phyloP scores from a whole-genome alignment of 495 filamentous ascomycete genomes.

The Neurospora sp. region DNA sequence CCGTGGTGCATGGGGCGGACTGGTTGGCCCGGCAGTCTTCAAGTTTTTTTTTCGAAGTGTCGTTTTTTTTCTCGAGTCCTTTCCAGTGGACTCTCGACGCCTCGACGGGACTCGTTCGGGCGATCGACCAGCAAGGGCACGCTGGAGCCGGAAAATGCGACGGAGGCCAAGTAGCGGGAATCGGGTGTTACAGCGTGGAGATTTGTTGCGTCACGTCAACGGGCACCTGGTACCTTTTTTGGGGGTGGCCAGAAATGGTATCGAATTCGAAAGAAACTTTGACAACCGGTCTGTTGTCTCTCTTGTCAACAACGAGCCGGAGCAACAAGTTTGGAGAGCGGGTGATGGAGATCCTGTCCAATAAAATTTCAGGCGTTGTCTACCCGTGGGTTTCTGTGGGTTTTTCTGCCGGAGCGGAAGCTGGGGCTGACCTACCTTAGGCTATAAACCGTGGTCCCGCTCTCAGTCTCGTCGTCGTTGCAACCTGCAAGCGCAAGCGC shows the following conservation, averaged over 20 bases:
- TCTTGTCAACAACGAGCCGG: background rate
- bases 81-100: background rate
- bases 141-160: background rate
- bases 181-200: background rate
- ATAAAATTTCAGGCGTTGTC: background rate
- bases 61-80: background rate
- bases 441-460: background rate
- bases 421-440: background rate
- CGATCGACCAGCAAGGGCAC: background rate
- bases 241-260: background rate
- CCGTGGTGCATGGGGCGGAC: background rate
- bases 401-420: background rate
- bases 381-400: background rate
- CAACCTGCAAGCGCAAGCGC: background rate
- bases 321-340: background rate
- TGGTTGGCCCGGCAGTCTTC: background rate
- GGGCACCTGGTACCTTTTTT: background rate
- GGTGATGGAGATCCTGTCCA: background rate
- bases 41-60: background rate
- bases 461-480: background rate
- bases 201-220: background rate
- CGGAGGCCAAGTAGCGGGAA: background rate
- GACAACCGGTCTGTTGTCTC: background rate
- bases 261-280: background rate
- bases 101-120: background rate